phyloP scores from a whole-genome alignment of 2,329 filamentous ascomycete genomes.

The Teratosphaeria viscida region DNA sequence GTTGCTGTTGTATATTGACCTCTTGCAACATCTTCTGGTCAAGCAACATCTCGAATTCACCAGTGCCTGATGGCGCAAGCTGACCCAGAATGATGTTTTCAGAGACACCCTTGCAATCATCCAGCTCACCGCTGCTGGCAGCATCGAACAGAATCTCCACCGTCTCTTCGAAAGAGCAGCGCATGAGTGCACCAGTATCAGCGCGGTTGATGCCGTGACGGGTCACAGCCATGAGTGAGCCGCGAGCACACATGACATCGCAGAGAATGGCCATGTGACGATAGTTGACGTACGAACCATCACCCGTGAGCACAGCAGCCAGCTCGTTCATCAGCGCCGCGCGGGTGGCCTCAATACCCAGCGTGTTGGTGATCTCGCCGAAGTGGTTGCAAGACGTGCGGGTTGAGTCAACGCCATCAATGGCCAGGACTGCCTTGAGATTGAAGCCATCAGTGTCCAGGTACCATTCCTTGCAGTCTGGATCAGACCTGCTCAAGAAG shows the following conservation, averaged over 20 bases:
- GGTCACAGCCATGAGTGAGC: constrained; percentile 89
- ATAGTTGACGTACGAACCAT: constrained; percentile 99
- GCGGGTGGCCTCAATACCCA: constrained; percentile 91
- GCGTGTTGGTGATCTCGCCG: constrained; percentile 85
- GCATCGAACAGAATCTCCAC: constrained; percentile 97
- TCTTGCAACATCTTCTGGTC: constrained; percentile 95
- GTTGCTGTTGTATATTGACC: constrained; percentile 60
- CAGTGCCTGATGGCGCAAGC: constrained; percentile 92
- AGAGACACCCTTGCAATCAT: constrained; percentile 95
- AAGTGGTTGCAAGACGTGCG: constrained; percentile 93
- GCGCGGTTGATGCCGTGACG: constrained; percentile 97
- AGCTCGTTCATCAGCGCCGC: constrained; percentile 78
- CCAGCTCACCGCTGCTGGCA: constrained; percentile 84
- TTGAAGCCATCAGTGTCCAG: constrained; percentile 89
- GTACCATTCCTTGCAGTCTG: constrained; percentile 81
- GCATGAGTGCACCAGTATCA: constrained; percentile 96
- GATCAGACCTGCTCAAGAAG: constrained; percentile 61
- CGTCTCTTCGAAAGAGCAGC: constrained; percentile 98
- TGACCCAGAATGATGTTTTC: constrained; percentile 99
- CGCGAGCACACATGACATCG: constrained; percentile 95
- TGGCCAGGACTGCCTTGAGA: constrained; percentile 69
- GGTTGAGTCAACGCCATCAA: constrained; percentile 76
- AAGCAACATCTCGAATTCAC: constrained; percentile 85
- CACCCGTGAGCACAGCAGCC: constrained; percentile 88
- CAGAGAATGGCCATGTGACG: constrained; percentile 90